Evolutionary conservation across 2,329 filamentous ascomycete species (phyloP).

Genomic region (Claviceps sp.): DNA sequence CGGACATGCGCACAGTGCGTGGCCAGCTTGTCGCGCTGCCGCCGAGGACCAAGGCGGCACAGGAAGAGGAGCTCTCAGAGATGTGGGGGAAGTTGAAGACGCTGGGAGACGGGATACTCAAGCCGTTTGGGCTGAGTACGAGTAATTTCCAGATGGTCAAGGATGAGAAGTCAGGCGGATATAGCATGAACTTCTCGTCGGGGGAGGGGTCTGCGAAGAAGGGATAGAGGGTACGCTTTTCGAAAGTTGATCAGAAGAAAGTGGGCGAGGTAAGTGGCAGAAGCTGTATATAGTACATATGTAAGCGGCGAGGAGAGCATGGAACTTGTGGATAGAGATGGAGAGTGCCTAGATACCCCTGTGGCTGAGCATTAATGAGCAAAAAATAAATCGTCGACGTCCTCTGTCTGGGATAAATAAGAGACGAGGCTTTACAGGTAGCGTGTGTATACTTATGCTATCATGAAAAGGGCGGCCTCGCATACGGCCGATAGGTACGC

Average conservation of each 20-base stretch:
- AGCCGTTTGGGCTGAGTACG: conserved; percentile 85
- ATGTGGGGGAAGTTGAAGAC: conserved; percentile 97
- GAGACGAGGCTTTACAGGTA: no score
- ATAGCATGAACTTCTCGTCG: conserved; percentile 76
- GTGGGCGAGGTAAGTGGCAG: not conserved
- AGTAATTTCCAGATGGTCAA: conserved; percentile 92
- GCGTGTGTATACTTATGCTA: no score
- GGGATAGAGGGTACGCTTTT: not conserved
- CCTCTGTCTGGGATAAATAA: not conserved
- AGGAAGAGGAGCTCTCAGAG: conserved; percentile 78
- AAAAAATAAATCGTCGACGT: not conserved
- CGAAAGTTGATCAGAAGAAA: no score
- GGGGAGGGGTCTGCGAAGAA: conserved; percentile 10
- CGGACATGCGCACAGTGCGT: conserved; percentile 56
- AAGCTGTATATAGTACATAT: not conserved
- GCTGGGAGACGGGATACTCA: conserved; percentile 81
- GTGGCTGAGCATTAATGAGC: not conserved
- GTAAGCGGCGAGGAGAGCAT: not conserved
- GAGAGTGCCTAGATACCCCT: not conserved
- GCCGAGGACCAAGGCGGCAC: conserved; percentile 57
- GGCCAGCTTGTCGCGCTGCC: conserved; percentile 54
- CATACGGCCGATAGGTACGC: no score
- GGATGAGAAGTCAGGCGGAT: conserved; percentile 78
- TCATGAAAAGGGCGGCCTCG: no score
- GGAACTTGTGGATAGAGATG: not conserved